Percentiles rank a stretch among this genome's conserved stretches.
phyloP scores from a whole-genome alignment of 1,284 basidiomycete species.

The Bondarzewia mesenterica region DNA sequence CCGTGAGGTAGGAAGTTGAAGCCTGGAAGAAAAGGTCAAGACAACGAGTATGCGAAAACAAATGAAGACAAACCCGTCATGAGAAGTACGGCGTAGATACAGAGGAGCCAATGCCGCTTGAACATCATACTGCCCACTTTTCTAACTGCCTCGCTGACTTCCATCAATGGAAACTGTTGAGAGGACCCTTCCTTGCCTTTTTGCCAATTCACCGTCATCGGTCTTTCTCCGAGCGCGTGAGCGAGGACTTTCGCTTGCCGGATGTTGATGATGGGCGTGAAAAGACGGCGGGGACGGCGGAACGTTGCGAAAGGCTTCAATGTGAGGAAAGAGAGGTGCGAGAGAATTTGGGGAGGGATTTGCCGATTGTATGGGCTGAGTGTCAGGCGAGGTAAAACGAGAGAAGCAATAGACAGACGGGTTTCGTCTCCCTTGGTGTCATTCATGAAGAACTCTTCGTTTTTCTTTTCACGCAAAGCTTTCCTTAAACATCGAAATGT shows the following conservation, averaged over 20 bases:
- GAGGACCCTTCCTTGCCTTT: conserved; percentile 56
- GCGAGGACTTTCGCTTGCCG: conserved; percentile 20
- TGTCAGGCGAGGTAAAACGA: too few relatives aligned
- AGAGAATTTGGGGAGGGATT: conserved; percentile 46
- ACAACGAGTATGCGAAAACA: not conserved
- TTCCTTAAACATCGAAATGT: conserved; percentile 43
- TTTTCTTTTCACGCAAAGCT: conserved; percentile 51
- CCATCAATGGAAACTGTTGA: conserved; percentile 53
- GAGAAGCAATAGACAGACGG: conserved; percentile 40
- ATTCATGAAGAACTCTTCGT: conserved; percentile 72
- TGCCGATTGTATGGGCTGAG: conserved; percentile 48
- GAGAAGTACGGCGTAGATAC: conserved; percentile 76
- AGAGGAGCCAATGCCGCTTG: conserved; percentile 77
- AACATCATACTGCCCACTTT: conserved; percentile 70
- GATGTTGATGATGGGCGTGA: conserved; percentile 32
- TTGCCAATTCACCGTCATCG: conserved; percentile 69
- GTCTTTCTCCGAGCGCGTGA: conserved; percentile 63
- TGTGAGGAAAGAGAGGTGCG: conserved; percentile 59
- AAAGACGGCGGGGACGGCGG: conserved; percentile 76
- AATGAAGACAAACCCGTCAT: conserved; percentile 57
- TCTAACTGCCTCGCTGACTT: conserved; percentile 59
- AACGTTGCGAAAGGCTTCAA: conserved; percentile 79
- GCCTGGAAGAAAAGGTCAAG: conserved; percentile 35
- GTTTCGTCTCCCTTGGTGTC: conserved; percentile 77
- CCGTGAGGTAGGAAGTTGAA: conserved; percentile 94